phyloP scores from a whole-genome alignment of 768 basidiomycete species.

The Mycena indigotica region DNA sequence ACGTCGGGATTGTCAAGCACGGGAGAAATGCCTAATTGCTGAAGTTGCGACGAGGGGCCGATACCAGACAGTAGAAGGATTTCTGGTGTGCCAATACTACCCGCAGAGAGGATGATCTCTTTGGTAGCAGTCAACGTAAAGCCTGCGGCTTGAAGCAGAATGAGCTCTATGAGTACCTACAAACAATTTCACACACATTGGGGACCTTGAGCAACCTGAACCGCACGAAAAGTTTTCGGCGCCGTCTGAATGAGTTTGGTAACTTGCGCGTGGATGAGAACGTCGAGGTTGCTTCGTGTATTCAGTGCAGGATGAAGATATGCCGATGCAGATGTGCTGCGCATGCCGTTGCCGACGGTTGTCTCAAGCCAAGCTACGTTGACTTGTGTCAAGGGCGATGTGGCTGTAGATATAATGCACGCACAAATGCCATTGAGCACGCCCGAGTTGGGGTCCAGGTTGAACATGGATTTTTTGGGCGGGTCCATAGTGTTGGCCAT shows the following conservation, averaged over 20 bases:
- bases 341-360: constrained; percentile 2
- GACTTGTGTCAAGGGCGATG: too few relatives aligned
- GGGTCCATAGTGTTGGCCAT: background rate
- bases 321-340: background rate
- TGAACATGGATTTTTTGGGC: background rate
- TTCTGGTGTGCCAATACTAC: background rate
- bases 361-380: constrained; percentile 1
- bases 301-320: background rate
- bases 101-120: constrained; percentile 4
- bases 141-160: too few relatives aligned
- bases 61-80: constrained; percentile 5
- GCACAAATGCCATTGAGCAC: background rate
- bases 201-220: background rate
- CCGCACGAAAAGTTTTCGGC: background rate
- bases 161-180: too few relatives aligned
- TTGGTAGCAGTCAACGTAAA: background rate
- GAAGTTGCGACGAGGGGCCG: background rate
- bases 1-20: constrained; percentile 4
- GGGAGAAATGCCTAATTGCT: background rate
- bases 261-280: background rate
- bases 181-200: too few relatives aligned
- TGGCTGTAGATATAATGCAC: too few relatives aligned
- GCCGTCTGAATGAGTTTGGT: background rate
- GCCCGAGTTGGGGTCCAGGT: background rate
- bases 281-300: background rate